Percentiles rank a stretch among this genome's conserved stretches.
phyloP scores from a whole-genome alignment of 768 basidiomycete species.

The Saitozyma sp. region DNA sequence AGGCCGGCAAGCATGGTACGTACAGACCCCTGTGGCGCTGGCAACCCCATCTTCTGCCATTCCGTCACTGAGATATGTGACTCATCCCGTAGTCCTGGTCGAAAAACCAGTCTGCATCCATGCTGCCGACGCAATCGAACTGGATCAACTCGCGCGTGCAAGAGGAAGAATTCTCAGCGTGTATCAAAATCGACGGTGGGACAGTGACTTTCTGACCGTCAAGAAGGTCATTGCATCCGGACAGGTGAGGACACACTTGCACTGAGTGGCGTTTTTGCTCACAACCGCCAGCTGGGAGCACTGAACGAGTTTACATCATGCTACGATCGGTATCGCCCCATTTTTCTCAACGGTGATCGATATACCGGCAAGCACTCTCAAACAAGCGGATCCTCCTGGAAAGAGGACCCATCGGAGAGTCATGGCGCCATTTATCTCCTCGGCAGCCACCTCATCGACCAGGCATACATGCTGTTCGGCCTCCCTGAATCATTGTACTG shows the following conservation, averaged over 20 bases:
- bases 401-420: constrained; percentile 4
- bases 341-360: neutral
- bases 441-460: constrained; percentile 10
- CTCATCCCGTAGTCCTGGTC: constrained; percentile 8
- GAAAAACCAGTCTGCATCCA: constrained; percentile 14
- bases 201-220: constrained; percentile 27
- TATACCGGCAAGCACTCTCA: neutral
- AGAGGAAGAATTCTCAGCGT: constrained; percentile 18
- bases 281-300: constrained; percentile 11
- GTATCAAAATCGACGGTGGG: constrained; percentile 33
- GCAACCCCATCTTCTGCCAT: too few relatives aligned
- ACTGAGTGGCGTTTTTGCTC: neutral
- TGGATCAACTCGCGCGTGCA: constrained; percentile 17
- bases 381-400: neutral
- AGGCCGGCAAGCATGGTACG: constrained; percentile 25
- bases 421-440: constrained; percentile 8
- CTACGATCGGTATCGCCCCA: constrained; percentile 13
- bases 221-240: constrained; percentile 16
- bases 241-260: neutral
- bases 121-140: constrained; percentile 6
- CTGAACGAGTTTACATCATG: constrained; percentile 21
- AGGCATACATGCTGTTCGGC: constrained; percentile 12
- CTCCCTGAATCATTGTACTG: constrained; percentile 1
- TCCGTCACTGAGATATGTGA: too few relatives aligned
- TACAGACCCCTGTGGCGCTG: too few relatives aligned